These are phyloP conservation scores for Pinus taeda DNA, from an alignment of 75 land plant species.

Conservation along the genomic window DNA sequence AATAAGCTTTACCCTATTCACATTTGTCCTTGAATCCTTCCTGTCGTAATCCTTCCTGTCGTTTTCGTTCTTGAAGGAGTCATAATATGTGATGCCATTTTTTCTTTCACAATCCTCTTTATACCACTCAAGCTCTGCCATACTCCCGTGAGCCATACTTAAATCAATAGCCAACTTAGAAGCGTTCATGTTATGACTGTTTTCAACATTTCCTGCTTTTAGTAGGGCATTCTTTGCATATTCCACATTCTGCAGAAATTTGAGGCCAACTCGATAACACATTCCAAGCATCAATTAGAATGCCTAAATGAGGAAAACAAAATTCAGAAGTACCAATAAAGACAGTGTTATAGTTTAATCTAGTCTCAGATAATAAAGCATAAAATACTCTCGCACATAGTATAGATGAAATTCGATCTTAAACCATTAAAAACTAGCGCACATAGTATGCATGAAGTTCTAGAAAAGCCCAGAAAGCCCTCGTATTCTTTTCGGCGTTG, in stretches of 20 bases:
- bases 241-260: not conserved
- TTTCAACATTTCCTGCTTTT: not conserved
- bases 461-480: no score
- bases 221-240: not conserved
- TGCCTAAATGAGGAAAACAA: no score
- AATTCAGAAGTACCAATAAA: no score
- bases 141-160: not conserved
- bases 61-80: not conserved
- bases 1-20: not conserved
- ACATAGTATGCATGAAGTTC: no score
- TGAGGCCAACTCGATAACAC: no score
- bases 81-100: not conserved
- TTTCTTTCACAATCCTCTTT: not conserved
- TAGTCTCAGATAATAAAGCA: no score
- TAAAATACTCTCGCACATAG: no score
- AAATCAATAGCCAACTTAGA: not conserved
- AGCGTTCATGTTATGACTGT: not conserved
- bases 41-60: not conserved
- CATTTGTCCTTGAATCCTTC: not conserved
- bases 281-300: no score
- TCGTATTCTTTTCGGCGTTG: no score
- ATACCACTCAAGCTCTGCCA: slow-evolving; percentile 9
- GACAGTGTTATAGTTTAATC: no score
- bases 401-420: no score
- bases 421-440: no score